Percentiles rank a stretch among this genome's conserved stretches.
These are phyloP conservation scores for Magnaporthales sp. DNA, from an alignment of 2,329 filamentous ascomycete genomes.

Conservation along the genomic window DNA sequence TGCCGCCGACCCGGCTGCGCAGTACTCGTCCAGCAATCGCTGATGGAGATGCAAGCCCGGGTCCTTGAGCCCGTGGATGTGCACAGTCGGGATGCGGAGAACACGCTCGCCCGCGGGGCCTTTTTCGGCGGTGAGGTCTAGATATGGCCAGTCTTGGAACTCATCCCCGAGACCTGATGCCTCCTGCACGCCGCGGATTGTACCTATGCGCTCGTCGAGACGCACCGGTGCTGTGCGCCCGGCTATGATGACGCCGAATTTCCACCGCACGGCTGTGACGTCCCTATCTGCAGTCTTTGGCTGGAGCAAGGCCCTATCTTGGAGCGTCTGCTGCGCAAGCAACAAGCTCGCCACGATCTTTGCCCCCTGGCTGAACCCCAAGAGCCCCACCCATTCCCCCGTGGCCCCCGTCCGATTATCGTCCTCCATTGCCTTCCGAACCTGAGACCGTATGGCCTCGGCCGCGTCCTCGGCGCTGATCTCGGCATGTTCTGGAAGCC, in stretches of 20 bases:
- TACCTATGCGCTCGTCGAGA: conserved; percentile 23
- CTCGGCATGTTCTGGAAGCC: too few relatives aligned
- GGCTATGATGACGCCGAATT: conserved; percentile 54
- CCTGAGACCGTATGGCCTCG: conserved; percentile 6
- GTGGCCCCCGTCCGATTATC: conserved; percentile 40
- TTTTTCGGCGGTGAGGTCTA: background rate
- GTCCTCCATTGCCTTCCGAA: conserved; percentile 35
- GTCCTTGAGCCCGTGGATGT: conserved; percentile 58
- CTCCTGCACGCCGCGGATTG: conserved; percentile 6
- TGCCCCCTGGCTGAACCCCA: conserved; percentile 62
- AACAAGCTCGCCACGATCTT: conserved; percentile 52
- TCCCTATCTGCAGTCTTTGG: background rate
- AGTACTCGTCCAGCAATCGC: conserved; percentile 49
- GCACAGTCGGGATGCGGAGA: conserved; percentile 51
- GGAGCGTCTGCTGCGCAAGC: conserved; percentile 49
- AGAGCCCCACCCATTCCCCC: conserved; percentile 49
- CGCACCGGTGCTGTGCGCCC: conserved; percentile 50
- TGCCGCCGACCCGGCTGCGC: conserved; percentile 39
- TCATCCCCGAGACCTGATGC: conserved; percentile 16
- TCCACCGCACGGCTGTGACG: conserved; percentile 26
- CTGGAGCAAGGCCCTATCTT: conserved; percentile 15
- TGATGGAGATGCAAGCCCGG: conserved; percentile 50
- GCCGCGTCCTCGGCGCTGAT: conserved; percentile 26
- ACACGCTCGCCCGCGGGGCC: conserved; percentile 26
- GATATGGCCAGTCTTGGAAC: conserved; percentile 36